Base-by-base conservation (phyloP, 441 rosid genomes). In the Lepidium campestre region DNA sequence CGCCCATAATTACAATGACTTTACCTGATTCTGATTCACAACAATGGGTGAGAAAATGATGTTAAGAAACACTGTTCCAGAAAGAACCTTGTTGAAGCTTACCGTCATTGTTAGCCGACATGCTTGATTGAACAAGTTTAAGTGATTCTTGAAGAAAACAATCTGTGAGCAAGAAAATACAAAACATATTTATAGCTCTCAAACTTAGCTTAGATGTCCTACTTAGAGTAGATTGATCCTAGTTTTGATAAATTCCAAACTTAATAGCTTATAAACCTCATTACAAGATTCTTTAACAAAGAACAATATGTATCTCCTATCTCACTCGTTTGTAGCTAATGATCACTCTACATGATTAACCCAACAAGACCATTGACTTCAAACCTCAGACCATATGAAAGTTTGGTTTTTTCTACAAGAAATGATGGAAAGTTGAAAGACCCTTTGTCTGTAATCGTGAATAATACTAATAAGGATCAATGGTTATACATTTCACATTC, bases 1-100 rank as follows among this genome's bases (percentile, higher is more conserved):
- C 97, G 4, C 97, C 96, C 93, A 90, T 90, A 27, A 90, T 74
- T 52, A 82, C 97, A 64, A 88, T 64, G 23, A 71, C 81, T 70
- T 70, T 75, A 3, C 80, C 89, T 85, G 72, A 71, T 57, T 56
- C 14, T 17, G 50, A 47, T 44, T 10, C n/a, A 47, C 9, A 46
- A 63, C 37, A 72, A 48, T 47, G 17, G 17, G 37, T 11, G 3
- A 48, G 42, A 58, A 40, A 10, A 13, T 6, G 12, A 62, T n/a
- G 11, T 35, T 10, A 25, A 18, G 52, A 36, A 10, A 49, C 7
- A 37, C 29, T 53, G 42, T 18, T 53, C 0, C 0, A 68, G 49
- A 49, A 29, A 49, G 36, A 31, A 40, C 17, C 31, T 4, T 56
- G 25, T 41, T 48, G 44, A 59, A 20, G 60, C 73, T 50, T 59